Evolutionary conservation across 257 asterid species (phyloP).

Genomic region (Schizonepeta tenuifolia): DNA sequence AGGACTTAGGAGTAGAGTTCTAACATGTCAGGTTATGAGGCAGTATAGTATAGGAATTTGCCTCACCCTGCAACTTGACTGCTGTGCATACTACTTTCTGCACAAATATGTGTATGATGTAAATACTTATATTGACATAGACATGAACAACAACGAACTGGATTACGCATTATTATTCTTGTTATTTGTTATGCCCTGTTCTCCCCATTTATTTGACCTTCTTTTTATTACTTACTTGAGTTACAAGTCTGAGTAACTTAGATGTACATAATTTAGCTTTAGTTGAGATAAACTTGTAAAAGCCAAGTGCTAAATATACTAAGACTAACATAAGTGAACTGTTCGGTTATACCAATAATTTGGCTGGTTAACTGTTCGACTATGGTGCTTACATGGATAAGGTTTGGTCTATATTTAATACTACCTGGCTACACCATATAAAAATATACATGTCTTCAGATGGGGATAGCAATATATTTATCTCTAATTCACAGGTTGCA

Average conservation of each 20-base stretch:
- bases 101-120: neutral
- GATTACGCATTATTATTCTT: neutral
- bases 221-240: neutral
- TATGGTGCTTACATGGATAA: neutral
- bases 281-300: neutral
- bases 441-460: slow-evolving; percentile 11
- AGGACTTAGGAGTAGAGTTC: slow-evolving; percentile 8
- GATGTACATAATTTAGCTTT: neutral
- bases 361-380: neutral
- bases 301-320: neutral
- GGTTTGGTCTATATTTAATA: neutral
- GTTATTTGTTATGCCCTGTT: neutral
- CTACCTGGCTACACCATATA: neutral
- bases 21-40: neutral
- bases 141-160: neutral
- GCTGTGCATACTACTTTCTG: neutral
- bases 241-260: neutral
- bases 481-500: slow-evolving; percentile 67
- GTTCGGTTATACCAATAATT: neutral
- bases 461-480: slow-evolving; percentile 9
- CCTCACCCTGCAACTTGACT: neutral
- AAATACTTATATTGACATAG: neutral
- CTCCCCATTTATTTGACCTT: neutral
- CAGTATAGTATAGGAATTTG: neutral
- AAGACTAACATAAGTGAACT: neutral